Percentiles rank a stretch among this genome's conserved stretches.
Evolutionary conservation across 768 basidiomycete genomes (phyloP).

Genomic region (Pleurotus cornucopiae): DNA sequence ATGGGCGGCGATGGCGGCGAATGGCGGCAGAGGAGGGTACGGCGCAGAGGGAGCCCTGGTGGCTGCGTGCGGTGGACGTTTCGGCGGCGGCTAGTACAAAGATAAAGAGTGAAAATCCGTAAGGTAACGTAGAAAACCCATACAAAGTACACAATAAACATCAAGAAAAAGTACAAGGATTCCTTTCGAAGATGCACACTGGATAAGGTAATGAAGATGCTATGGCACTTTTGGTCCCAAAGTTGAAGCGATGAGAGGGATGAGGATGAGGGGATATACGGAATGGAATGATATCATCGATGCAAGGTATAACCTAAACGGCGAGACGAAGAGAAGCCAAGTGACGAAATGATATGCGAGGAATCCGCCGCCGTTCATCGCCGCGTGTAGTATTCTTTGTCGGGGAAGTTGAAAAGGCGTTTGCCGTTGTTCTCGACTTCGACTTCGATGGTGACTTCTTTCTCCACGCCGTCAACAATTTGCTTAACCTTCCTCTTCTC

Average conservation of each 20-base stretch:
- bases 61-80: no score
- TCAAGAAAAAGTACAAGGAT: no score
- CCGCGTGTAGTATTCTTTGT: slow-evolving; percentile 20
- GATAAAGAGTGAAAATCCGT: no score
- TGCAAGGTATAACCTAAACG: background rate
- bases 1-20: no score
- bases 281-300: background rate
- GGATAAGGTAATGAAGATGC: no score
- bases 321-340: background rate
- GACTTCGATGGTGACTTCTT: slow-evolving; percentile 46
- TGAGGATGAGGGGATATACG: background rate
- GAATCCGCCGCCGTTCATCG: background rate
- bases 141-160: no score
- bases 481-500: slow-evolving; percentile 37
- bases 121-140: no score
- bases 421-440: slow-evolving; percentile 54
- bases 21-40: no score
- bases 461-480: slow-evolving; percentile 49
- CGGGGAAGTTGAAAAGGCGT: slow-evolving; percentile 67
- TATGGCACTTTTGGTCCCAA: background rate
- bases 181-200: no score
- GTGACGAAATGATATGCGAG: background rate
- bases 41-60: no score
- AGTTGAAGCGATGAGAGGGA: background rate
- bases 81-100: no score